A percentile compares a stretch with the other conserved stretches of the same genome.
Evolutionary conservation across 805 yeast genomes (phyloP).

Genomic region (Metschnikowia proteae): DNA sequence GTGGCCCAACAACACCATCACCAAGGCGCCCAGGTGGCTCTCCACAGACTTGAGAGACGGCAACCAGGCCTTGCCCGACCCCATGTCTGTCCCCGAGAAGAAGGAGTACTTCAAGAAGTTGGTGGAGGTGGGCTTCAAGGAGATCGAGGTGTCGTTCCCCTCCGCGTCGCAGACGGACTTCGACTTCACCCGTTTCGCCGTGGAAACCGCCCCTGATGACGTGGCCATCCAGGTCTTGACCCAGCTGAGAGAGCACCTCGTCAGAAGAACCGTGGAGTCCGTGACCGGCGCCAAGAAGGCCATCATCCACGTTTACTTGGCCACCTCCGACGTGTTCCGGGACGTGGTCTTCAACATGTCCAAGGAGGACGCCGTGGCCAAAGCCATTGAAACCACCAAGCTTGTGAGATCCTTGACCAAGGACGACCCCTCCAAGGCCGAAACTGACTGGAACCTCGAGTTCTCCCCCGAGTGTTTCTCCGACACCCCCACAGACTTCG

Average conservation of each 20-base stretch:
- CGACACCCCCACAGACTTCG: slow-evolving; percentile 71
- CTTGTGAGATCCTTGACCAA: slow-evolving; percentile 66
- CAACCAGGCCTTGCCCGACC: slow-evolving; percentile 78
- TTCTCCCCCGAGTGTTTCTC: slow-evolving; percentile 78
- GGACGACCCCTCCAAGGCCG: slow-evolving; percentile 63
- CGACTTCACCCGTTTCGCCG: slow-evolving; percentile 77
- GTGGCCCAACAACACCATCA: slow-evolving; percentile 67
- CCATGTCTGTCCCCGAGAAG: slow-evolving; percentile 72
- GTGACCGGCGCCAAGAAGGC: slow-evolving; percentile 71
- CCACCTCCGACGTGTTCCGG: slow-evolving; percentile 72
- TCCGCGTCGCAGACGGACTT: slow-evolving; percentile 81
- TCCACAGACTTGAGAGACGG: slow-evolving; percentile 81
- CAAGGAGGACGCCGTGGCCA: slow-evolving; percentile 59
- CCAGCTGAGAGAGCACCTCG: slow-evolving; percentile 72
- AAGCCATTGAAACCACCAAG: slow-evolving; percentile 69
- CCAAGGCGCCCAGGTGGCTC: slow-evolving; percentile 76
- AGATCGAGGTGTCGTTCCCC: slow-evolving; percentile 77
- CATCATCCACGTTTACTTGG: slow-evolving; percentile 67
- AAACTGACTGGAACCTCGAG: slow-evolving; percentile 67
- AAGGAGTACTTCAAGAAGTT: slow-evolving; percentile 71
- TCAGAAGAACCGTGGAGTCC: slow-evolving; percentile 70
- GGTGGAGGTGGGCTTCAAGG: slow-evolving; percentile 71
- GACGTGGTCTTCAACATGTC: slow-evolving; percentile 74
- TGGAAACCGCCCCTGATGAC: slow-evolving; percentile 73
- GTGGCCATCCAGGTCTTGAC: slow-evolving; percentile 70